Base-by-base conservation (phyloP, 768 basidiomycete genomes). In the Leucosporidium yakuticum region DNA sequence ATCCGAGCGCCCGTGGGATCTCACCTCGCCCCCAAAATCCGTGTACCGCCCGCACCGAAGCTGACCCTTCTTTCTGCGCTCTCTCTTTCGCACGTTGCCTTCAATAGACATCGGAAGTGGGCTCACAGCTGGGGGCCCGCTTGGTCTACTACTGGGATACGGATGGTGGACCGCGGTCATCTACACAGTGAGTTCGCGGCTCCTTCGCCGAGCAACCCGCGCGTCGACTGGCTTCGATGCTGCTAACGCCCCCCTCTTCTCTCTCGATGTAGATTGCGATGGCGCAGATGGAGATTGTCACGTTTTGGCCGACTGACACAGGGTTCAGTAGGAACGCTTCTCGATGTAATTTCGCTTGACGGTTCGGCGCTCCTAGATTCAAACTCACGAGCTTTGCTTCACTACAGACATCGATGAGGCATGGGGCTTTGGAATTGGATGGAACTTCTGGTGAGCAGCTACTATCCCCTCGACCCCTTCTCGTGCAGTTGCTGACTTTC, bases 201-300 rank as follows among this genome's bases (percentile, higher is more conserved):
- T 84, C 82, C 4, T 78, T 68, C 17, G 76, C 78, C 9, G 79
- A 85, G 32, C 77, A 79, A 3, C 78, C 80, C 36, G 83, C 81
- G 5, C 84, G 84, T 0, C 84, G 84, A 17, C 76, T 83, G 0
- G 83, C 84, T 4, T 74, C 80, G 0, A 71, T 84, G 47, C 74
- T 84, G 6, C 84, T 81, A 0, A 83, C 72, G 75, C 80, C 75
- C 75, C 81, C 69, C 79, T 84, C 70, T 75, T 75, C 4, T 73
- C 81, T 44, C 76, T 75, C 55, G 74, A 62, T 77, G 75, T 77
- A 78, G 77, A 74, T 70, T 29, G 72, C 69, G 23, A 60, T 70
- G n/a, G 57, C 67, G 23, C 67, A 70, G 62, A 50, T 47, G 34
- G 77, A 73, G 12, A 71, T 48, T 19, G 39, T 60, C 39, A 29